A percentile compares a stretch with the other conserved stretches of the same genome.
These are phyloP conservation scores for Podospora anserina DNA, from an alignment of 495 filamentous ascomycete genomes.

Conservation along the genomic window DNA sequence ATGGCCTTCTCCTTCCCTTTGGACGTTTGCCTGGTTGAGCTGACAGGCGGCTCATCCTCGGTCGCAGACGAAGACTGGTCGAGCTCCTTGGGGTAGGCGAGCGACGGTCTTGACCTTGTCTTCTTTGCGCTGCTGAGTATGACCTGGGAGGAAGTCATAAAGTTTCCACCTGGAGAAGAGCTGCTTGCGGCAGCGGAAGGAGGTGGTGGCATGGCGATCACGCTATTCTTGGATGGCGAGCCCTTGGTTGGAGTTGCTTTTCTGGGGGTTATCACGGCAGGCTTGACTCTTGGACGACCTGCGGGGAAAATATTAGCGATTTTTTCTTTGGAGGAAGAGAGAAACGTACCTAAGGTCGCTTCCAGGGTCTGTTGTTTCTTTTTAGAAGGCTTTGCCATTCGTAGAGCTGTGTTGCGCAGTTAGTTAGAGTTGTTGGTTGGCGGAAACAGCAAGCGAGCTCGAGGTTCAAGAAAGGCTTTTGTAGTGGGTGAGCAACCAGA, in stretches of 20 bases:
- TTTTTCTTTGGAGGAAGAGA: background rate
- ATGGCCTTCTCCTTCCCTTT: background rate
- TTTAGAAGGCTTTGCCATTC: constrained; percentile 17
- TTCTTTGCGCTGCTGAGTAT: constrained; percentile 6
- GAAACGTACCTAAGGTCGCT: constrained; percentile 19
- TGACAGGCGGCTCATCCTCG: background rate
- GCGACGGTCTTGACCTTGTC: background rate
- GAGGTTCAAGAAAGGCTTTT: background rate
- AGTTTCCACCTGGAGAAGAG: background rate
- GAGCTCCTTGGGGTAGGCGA: background rate
- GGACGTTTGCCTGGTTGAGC: background rate
- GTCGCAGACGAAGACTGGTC: background rate
- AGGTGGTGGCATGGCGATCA: background rate
- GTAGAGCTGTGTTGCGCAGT: background rate
- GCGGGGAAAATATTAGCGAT: background rate
- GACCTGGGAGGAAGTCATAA: constrained; percentile 17
- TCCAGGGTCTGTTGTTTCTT: constrained; percentile 29
- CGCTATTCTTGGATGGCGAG: background rate
- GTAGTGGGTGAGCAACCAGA: background rate
- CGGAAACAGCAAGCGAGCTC: background rate
- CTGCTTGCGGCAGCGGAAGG: background rate
- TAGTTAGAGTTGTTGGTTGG: background rate
- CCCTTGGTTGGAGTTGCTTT: background rate
- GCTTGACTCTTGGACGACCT: constrained; percentile 10
- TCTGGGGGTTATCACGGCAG: background rate